Base-by-base conservation (phyloP, 345 rosid genomes). In the Geranium rotundifolium region DNA sequence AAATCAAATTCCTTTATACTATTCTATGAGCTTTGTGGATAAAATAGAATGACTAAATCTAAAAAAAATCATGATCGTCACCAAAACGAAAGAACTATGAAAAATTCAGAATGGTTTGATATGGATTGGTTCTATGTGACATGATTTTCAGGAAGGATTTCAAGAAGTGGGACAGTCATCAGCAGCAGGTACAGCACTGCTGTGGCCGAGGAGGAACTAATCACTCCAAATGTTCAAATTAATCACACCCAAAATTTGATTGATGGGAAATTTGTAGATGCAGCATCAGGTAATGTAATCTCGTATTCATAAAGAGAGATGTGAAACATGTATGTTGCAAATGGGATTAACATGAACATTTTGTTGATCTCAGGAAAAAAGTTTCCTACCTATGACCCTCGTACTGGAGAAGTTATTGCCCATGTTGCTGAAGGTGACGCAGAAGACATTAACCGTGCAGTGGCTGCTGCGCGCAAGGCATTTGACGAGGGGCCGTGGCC, bases 401-500 rank as follows among this genome's bases (percentile, higher is more conserved):
- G 90, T 49, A 82, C 85, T 1, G 90, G 76, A 17, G 86, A 87
- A 52, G 86, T 81, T 63, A 85, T 87, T 70, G 78, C 90, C 27
- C 55, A 79, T 72, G 85, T 87, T 37, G 90, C 95, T 59, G 95
- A 87, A 74, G 86, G 79, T 8, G 86, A 87, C 65, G 80, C 72
- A 0, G 88, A 82, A 74, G 95, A 87, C 67, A 61, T 87, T 17
- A 65, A 87, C 72, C 73, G 72, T 3, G 95, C 90, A 18, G 95
- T 87, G 13, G 67, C 75, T 19, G 83, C 86, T 60, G 95, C 95
- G 62, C 86, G 95, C 41, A 79, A 82, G 71, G 95, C 95, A 15
- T 87, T 87, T 49, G 95, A 87, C 52, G 82, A 84, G 60, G 90
- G 95, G 39, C 88, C 90, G 4, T 87, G 95, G 95, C 90, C 95